These are phyloP conservation scores for Aristolochia contorta DNA, from an alignment of 164 flowering plant genomes.

Conservation along the genomic window DNA sequence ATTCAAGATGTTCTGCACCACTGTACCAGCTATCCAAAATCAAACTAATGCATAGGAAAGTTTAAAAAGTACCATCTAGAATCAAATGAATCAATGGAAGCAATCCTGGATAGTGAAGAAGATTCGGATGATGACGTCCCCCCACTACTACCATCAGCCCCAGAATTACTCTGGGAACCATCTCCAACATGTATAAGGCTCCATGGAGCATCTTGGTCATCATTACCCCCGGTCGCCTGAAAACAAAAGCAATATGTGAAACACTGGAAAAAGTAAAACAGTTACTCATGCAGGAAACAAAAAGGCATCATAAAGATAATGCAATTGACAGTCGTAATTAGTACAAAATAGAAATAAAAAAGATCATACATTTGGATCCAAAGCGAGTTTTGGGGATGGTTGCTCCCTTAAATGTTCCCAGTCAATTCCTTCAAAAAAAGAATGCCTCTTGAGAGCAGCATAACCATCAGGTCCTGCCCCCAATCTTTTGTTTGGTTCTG, in stretches of 20 bases:
- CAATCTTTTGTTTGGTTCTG: constrained; percentile 73
- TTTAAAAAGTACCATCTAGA: constrained; percentile 67
- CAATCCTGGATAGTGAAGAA: constrained; percentile 63
- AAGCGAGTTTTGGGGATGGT: constrained; percentile 66
- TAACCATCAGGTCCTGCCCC: constrained; percentile 95
- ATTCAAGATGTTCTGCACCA: background rate
- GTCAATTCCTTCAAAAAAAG: constrained; percentile 77
- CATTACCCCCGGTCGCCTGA: constrained; percentile 37
- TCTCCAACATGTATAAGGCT: constrained; percentile 75
- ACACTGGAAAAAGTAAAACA: background rate
- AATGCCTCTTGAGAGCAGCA: constrained; percentile 68
- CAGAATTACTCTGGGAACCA: constrained; percentile 24
- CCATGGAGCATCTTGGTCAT: constrained; percentile 55
- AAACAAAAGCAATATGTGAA: constrained; percentile 8
- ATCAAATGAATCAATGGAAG: constrained; percentile 97
- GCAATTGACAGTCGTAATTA: background rate
- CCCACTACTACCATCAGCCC: constrained; percentile 35
- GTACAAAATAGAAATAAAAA: background rate
- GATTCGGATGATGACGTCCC: constrained; percentile 58
- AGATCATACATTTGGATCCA: constrained; percentile 39
- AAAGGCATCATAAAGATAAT: background rate
- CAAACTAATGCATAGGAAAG: background rate
- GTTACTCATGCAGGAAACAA: background rate
- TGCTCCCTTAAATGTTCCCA: constrained; percentile 58
- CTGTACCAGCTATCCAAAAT: background rate